Evolutionary conservation across 2,329 filamentous ascomycete genomes (phyloP).

Genomic region (Drechslera avenae): DNA sequence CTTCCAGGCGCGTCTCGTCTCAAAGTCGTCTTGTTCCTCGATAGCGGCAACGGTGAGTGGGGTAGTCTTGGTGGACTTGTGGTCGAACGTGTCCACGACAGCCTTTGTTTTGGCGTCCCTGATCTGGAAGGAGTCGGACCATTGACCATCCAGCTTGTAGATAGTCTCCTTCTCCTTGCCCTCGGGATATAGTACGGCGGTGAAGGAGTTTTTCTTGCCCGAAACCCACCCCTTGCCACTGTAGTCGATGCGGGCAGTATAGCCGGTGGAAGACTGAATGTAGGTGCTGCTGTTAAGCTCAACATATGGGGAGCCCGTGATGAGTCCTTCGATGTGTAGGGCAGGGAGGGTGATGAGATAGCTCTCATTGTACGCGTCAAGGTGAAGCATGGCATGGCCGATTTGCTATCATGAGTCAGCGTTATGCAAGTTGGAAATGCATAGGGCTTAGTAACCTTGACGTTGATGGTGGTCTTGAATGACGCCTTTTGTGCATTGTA

Average conservation of each 20-base stretch:
- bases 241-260: constrained; percentile 89
- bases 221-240: constrained; percentile 92
- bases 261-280: constrained; percentile 86
- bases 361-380: constrained; percentile 70
- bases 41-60: constrained; percentile 73
- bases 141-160: constrained; percentile 87
- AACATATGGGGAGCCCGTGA: constrained; percentile 84
- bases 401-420: constrained; percentile 62
- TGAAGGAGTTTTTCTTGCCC: constrained; percentile 93
- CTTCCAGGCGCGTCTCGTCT: constrained; percentile 85
- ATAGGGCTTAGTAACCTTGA: constrained; percentile 60
- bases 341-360: constrained; percentile 91
- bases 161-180: constrained; percentile 72
- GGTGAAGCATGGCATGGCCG: constrained; percentile 81
- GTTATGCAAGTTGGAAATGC: too few relatives aligned
- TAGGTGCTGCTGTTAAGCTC: constrained; percentile 85
- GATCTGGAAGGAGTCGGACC: constrained; percentile 83
- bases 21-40: constrained; percentile 81
- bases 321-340: constrained; percentile 91
- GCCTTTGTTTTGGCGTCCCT: constrained; percentile 64
- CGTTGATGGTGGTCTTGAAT: constrained; percentile 89
- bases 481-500: constrained; percentile 98
- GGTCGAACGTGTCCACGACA: constrained; percentile 53
- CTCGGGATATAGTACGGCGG: constrained; percentile 72
- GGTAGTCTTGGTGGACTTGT: constrained; percentile 59